Conservation (phyloP, 208 protist species). For the Entamoeba invadens region DNA sequence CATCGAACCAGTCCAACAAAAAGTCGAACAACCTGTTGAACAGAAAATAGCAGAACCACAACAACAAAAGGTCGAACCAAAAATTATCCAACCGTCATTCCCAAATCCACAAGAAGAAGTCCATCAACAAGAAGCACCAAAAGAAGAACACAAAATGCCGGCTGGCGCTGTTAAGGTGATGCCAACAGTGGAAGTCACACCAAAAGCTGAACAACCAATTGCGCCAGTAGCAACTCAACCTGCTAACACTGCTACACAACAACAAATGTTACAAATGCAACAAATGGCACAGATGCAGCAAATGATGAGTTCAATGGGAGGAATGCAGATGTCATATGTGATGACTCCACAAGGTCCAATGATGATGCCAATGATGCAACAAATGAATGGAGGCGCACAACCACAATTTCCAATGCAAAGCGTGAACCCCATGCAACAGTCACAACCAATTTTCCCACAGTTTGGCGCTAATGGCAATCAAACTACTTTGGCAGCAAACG, state of each 20-base stretch:
- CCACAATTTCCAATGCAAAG: neutral
- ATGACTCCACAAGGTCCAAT: neutral
- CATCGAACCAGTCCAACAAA: neutral
- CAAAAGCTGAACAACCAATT: neutral
- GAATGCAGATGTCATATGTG: neutral
- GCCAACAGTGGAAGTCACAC: neutral
- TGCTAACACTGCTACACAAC: neutral
- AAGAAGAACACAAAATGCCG: neutral
- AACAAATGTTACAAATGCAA: neutral
- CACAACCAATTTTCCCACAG: neutral
- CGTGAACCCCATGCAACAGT: neutral
- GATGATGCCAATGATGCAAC: neutral
- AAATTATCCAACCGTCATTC: neutral
- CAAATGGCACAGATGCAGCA: neutral
- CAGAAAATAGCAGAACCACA: neutral
- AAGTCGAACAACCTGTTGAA: neutral
- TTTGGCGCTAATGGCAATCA: neutral
- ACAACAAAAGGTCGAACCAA: neutral
- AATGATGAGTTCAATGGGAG: no score
- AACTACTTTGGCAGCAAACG: neutral
- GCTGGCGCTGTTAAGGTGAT: neutral
- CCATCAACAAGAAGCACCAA: neutral
- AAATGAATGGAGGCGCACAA: neutral
- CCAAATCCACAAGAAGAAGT: neutral
- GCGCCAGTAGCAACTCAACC: neutral